Base-by-base conservation (phyloP, 768 basidiomycete species). In the Astraeus odoratus region DNA sequence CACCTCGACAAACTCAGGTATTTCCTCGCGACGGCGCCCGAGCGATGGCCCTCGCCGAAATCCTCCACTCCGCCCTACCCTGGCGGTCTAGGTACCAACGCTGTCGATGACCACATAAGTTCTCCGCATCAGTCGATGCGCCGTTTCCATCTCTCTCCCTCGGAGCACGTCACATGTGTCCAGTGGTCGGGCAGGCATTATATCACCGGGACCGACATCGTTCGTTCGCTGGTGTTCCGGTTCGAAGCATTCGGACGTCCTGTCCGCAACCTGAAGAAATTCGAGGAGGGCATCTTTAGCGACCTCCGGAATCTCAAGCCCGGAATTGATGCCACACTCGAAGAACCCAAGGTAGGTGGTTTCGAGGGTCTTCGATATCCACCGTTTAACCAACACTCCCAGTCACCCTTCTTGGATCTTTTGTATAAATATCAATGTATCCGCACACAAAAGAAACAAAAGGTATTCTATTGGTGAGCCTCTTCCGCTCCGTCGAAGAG, bases 351-450 rank as follows among this genome's bases (percentile, higher is more conserved):
- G 78, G 88, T 86, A 35, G 34, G 78, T 68, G 33, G 16, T 46
- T 9, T 20, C 18, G 40, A 42, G 43, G 46, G 37, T n/a, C n/a
- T 26, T 35, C 42, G 19, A 39, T 10, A 23, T 25, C 13, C n/a
- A 33, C 44, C 19, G 19, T 10, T 33, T 43, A 36, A 34, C 51
- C 19, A 18, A 23, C 34, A 9, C 20, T n/a, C 47, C 12, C 57
- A 95, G 93, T 88, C 89, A 37, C 85, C 87, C 0, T 94, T 97
- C 68, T 73, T 97, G 15, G 94, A 97, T 55, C 75, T 94, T 22
- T 69, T 97, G 8, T 96, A 96, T 79, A 93, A 94, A 64, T 93
- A 88, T 56, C 91, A 94, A 60, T 95, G 93, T 61, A 96, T 97
- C 53, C 81, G 94, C 30, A 97, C 94, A 1, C 94, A 97, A 64